These are phyloP conservation scores for Quercus bicolor DNA, from an alignment of 306 rosid genomes.

Conservation along the genomic window DNA sequence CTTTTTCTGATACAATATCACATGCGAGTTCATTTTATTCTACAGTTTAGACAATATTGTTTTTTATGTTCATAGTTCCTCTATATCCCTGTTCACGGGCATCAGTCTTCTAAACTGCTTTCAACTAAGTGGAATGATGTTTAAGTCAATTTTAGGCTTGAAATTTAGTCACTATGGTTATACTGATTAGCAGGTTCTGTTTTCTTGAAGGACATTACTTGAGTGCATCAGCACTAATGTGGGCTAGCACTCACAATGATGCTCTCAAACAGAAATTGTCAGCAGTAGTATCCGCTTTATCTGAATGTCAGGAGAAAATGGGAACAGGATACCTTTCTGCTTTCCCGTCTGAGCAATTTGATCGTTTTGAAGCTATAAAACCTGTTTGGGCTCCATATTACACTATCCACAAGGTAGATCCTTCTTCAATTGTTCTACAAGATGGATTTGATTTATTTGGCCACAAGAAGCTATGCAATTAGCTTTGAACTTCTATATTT, in stretches of 20 bases:
- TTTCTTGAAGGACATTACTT: conserved; percentile 76
- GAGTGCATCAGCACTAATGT: conserved; percentile 84
- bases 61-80: background rate
- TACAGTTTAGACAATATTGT: background rate
- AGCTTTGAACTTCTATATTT: conserved; percentile 7
- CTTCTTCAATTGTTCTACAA: background rate
- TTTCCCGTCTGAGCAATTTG: conserved; percentile 70
- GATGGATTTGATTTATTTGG: conserved; percentile 10
- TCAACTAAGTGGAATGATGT: conserved; percentile 6
- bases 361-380: conserved; percentile 55
- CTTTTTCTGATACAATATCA: background rate
- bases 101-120: background rate
- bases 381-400: conserved; percentile 95
- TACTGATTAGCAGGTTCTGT: conserved; percentile 24
- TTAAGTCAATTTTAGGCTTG: background rate
- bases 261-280: conserved; percentile 57
- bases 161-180: conserved; percentile 12
- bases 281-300: conserved; percentile 45
- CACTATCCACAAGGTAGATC: conserved; percentile 89
- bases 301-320: conserved; percentile 66
- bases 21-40: conserved; percentile 1
- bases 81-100: conserved; percentile 7
- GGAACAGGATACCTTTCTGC: conserved; percentile 92
- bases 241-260: conserved; percentile 75
- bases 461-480: background rate